A percentile compares a stretch with the other conserved stretches of the same genome.
Evolutionary conservation across 805 yeast species (phyloP).

Genomic region (Kuraishia capsulata): DNA sequence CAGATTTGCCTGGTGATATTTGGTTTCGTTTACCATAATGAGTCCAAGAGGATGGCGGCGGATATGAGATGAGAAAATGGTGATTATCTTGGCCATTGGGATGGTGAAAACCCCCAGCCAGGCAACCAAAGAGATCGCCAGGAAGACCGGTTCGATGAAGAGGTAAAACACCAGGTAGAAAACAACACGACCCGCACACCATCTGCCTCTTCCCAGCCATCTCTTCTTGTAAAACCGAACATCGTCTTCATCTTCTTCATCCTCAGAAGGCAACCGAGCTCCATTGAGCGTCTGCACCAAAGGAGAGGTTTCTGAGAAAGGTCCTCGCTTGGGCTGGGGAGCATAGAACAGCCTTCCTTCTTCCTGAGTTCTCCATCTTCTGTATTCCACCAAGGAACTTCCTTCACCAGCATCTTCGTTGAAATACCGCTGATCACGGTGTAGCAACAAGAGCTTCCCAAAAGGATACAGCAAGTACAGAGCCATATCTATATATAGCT

Average conservation of each 20-base stretch:
- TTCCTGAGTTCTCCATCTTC: constrained; percentile 77
- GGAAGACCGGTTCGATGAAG: constrained; percentile 58
- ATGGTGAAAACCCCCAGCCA: constrained; percentile 86
- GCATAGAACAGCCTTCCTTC: constrained; percentile 77
- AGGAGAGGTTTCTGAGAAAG: neutral
- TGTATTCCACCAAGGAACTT: constrained; percentile 72
- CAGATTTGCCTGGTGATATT: constrained; percentile 29
- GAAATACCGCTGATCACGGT: constrained; percentile 70
- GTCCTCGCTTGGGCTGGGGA: constrained; percentile 22
- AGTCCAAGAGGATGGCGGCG: constrained; percentile 87
- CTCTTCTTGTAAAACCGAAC: constrained; percentile 27
- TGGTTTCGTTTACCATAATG: constrained; percentile 56
- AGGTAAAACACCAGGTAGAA: constrained; percentile 67
- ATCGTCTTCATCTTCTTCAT: constrained; percentile 19
- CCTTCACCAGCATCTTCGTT: constrained; percentile 89
- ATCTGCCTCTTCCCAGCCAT: constrained; percentile 83
- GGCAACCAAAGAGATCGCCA: constrained; percentile 44
- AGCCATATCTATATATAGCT: constrained; percentile 51
- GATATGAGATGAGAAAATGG: constrained; percentile 62
- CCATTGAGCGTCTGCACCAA: constrained; percentile 1
- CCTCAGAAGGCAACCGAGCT: neutral
- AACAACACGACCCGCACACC: constrained; percentile 77
- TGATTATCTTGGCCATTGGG: constrained; percentile 82
- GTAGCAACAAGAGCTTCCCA: constrained; percentile 78
- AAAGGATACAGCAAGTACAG: constrained; percentile 76